These are phyloP conservation scores for Aspergillus cristatus DNA, from an alignment of 495 filamentous ascomycete genomes.

Conservation along the genomic window DNA sequence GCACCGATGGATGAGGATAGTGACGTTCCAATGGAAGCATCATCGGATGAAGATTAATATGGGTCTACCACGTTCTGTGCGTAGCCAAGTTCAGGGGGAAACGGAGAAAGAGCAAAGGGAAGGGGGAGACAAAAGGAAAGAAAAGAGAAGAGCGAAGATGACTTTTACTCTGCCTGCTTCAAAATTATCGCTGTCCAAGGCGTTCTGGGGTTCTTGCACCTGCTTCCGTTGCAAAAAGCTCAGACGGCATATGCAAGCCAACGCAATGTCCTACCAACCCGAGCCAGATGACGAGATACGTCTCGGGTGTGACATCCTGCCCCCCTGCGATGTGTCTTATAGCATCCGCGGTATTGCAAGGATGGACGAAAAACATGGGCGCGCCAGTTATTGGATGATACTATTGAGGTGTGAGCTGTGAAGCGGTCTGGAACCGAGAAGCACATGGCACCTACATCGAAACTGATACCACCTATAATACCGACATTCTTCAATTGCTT, in stretches of 20 bases:
- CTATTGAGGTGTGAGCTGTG: slow-evolving; percentile 46
- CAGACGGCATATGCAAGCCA: slow-evolving; percentile 58
- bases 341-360: slow-evolving; percentile 74
- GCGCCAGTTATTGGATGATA: slow-evolving; percentile 68
- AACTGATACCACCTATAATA: slow-evolving; percentile 65
- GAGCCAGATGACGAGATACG: slow-evolving; percentile 74
- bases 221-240: slow-evolving; percentile 24
- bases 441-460: slow-evolving; percentile 53
- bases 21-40: slow-evolving; percentile 47
- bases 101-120: slow-evolving; percentile 1
- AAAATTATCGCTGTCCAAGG: slow-evolving; percentile 2
- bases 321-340: slow-evolving; percentile 44
- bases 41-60: slow-evolving; percentile 42
- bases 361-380: slow-evolving; percentile 75
- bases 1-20: slow-evolving; percentile 67
- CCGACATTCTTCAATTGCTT: slow-evolving; percentile 48
- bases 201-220: slow-evolving; percentile 3
- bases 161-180: slow-evolving; percentile 6
- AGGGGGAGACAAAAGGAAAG: not conserved
- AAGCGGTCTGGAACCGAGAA: slow-evolving; percentile 6
- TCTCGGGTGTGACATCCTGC: slow-evolving; percentile 44
- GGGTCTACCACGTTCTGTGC: not conserved
- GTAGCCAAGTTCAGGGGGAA: slow-evolving; percentile 1
- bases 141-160: not conserved
- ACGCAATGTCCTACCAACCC: slow-evolving; percentile 66